A percentile compares a stretch with the other conserved stretches of the same genome.
These are phyloP conservation scores for Pythium coloratum DNA, from an alignment of 352 stramenopile species.

Conservation along the genomic window DNA sequence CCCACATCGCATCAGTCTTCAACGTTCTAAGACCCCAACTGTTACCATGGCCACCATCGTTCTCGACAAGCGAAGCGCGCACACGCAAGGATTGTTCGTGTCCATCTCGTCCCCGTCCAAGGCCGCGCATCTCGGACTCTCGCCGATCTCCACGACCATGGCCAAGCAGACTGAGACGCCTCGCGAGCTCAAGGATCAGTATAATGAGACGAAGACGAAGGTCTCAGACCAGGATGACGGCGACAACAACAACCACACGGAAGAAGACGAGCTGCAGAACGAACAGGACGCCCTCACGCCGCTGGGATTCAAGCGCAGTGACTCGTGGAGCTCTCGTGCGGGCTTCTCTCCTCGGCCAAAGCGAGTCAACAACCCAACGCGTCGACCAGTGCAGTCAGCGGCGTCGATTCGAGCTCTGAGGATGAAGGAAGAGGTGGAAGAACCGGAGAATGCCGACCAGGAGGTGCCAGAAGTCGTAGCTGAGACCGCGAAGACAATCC, in stretches of 20 bases:
- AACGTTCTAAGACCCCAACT: background rate
- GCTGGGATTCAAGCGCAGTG: conserved; percentile 6
- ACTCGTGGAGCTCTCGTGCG: conserved; percentile 16
- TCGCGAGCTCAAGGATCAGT: conserved; percentile 10
- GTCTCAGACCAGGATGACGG: background rate
- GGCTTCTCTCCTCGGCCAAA: conserved; percentile 23
- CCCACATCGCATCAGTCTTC: background rate
- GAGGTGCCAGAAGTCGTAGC: background rate
- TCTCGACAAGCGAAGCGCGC: conserved; percentile 5
- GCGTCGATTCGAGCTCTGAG: conserved; percentile 10
- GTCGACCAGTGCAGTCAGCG: conserved; percentile 17
- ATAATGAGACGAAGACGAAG: background rate
- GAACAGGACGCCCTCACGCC: background rate
- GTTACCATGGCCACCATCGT: conserved; percentile 11
- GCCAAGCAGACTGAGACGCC: conserved; percentile 21
- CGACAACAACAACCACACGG: conserved; percentile 12
- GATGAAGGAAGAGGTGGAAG: background rate
- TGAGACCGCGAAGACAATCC: conserved; percentile 11
- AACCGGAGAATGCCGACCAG: conserved; percentile 6
- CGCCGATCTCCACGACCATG: conserved; percentile 10
- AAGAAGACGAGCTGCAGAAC: conserved; percentile 5
- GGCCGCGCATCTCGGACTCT: background rate
- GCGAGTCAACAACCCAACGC: conserved; percentile 8
- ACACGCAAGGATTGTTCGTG: conserved; percentile 11
- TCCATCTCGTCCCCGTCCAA: conserved; percentile 15